phyloP scores from a whole-genome alignment of 1,284 basidiomycete genomes.

The Retiboletus flavoniger region DNA sequence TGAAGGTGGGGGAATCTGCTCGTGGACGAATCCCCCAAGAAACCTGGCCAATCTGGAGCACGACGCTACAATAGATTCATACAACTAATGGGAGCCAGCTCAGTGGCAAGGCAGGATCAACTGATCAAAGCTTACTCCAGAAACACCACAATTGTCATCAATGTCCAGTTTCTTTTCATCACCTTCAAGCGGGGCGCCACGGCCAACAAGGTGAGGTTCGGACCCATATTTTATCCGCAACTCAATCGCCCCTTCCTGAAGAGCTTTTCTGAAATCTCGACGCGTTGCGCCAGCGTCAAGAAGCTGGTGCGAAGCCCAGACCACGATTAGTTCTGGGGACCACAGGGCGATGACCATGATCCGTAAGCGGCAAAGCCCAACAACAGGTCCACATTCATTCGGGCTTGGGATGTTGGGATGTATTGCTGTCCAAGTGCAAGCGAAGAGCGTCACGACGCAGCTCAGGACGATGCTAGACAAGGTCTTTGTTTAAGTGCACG shows the following conservation, averaged over 20 bases:
- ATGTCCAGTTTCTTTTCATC: background rate
- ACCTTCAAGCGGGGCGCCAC: background rate
- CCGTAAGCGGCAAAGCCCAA: background rate
- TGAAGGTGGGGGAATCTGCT: background rate
- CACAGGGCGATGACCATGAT: background rate
- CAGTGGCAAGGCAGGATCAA: background rate
- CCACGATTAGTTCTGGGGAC: background rate
- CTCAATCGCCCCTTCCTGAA: background rate
- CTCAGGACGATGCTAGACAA: background rate
- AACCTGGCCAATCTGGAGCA: background rate
- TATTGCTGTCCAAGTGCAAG: background rate
- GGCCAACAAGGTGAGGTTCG: background rate
- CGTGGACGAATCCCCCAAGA: background rate
- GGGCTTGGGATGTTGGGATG: background rate
- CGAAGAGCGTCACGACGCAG: background rate
- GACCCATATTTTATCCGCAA: background rate
- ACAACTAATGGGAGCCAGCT: background rate
- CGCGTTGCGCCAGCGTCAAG: background rate
- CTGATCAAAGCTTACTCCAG: background rate
- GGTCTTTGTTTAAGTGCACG: background rate
- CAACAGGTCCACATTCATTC: background rate
- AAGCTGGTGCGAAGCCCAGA: background rate
- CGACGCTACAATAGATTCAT: background rate
- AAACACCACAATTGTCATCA: too few species aligned
- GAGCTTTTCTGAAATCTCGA: background rate